Conservation (phyloP, 306 rosid genomes). For the Ceratonia siliqua region DNA sequence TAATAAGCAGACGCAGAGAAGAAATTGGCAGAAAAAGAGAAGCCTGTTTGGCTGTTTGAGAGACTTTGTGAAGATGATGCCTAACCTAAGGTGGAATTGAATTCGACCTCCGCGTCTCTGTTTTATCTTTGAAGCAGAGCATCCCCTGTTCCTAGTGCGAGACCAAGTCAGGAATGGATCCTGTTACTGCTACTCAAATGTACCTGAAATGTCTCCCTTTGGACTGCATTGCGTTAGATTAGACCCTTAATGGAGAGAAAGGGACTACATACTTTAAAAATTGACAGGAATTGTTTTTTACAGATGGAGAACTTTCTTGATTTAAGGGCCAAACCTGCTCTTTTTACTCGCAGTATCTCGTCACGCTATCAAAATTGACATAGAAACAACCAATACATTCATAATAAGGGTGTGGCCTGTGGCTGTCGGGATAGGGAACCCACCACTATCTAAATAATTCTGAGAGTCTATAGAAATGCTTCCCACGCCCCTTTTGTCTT, state of each 20-base stretch:
- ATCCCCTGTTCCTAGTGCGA: too few relatives aligned
- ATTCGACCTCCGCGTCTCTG: neutral
- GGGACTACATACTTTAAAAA: neutral
- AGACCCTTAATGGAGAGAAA: too few relatives aligned
- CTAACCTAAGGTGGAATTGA: neutral
- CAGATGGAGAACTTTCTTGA: neutral
- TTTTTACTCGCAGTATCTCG: neutral
- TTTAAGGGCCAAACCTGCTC: neutral
- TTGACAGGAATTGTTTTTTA: neutral
- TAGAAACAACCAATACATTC: neutral
- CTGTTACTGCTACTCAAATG: too few relatives aligned
- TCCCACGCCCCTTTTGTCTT: slow-evolving; percentile 2
- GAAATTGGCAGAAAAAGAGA: neutral
- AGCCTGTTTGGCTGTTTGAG: neutral
- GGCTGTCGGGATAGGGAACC: too few relatives aligned
- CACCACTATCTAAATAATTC: too few relatives aligned
- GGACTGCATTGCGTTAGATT: too few relatives aligned
- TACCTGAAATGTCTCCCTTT: too few relatives aligned
- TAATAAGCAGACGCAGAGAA: neutral
- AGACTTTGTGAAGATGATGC: neutral
- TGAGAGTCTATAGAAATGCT: neutral
- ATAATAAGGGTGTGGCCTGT: neutral
- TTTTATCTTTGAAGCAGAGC: too few relatives aligned
- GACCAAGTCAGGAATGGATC: too few relatives aligned
- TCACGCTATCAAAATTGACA: neutral